These are phyloP conservation scores for Hyphopichia wangnamkhiaoensis DNA, from an alignment of 1,139 yeast species.

Conservation along the genomic window DNA sequence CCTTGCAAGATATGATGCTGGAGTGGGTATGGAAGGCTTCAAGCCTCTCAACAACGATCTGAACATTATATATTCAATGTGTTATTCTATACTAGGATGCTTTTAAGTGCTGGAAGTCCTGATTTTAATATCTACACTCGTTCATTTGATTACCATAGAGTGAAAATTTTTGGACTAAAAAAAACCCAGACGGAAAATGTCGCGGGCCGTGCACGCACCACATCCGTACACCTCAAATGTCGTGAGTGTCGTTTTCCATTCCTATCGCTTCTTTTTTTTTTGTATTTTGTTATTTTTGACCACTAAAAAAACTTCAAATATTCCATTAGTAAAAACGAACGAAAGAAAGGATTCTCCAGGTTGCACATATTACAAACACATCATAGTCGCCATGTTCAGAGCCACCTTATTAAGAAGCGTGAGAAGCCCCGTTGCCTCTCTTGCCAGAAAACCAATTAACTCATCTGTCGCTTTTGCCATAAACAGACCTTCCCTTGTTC, in stretches of 20 bases:
- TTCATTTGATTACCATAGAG: background rate
- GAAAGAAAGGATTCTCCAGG: too few species aligned
- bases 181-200: background rate
- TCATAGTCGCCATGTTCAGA: conserved; percentile 34
- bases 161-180: conserved; percentile 1
- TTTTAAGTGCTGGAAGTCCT: background rate
- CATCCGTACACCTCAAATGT: background rate
- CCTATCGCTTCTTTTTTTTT: background rate
- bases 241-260: background rate
- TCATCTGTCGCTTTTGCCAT: conserved; percentile 15
- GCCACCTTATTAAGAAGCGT: conserved; percentile 27
- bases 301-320: conserved; percentile 1
- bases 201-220: background rate
- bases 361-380: background rate
- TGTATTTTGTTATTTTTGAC: conserved; percentile 3
- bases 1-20: conserved; percentile 1
- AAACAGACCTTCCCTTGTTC: conserved; percentile 21
- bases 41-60: conserved; percentile 2
- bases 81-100: background rate
- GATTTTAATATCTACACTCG: too few species aligned
- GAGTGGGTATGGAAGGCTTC: background rate
- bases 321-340: background rate
- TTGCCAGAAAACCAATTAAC: conserved; percentile 15
- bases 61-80: conserved; percentile 2
- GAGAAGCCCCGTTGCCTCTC: conserved; percentile 21